A percentile compares a stretch with the other conserved stretches of the same genome.
Evolutionary conservation across 225 moss, liverwort and hornwort species (phyloP).

Genomic region (Marchantia paleacea): DNA sequence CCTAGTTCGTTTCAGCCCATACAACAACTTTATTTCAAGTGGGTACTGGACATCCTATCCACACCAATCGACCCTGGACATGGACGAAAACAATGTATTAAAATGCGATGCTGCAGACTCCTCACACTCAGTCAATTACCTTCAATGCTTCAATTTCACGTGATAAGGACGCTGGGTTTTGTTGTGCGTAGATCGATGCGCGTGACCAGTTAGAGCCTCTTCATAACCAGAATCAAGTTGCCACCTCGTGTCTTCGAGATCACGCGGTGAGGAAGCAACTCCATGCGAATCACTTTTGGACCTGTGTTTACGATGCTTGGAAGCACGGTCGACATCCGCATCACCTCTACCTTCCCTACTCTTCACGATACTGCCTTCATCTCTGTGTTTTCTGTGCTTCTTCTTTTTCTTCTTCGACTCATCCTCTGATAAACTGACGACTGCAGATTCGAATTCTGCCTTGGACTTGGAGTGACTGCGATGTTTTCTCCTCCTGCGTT

Average conservation of each 20-base stretch:
- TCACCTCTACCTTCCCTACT: constrained; percentile 47
- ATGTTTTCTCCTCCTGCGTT: constrained; percentile 61
- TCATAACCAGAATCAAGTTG: constrained; percentile 38
- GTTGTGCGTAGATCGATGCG: constrained; percentile 27
- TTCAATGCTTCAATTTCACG: constrained; percentile 32
- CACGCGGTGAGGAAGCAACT: constrained; percentile 7
- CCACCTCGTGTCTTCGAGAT: constrained; percentile 41
- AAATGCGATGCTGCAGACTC: background rate
- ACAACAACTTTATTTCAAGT: background rate
- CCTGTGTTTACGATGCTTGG: constrained; percentile 41
- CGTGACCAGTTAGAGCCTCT: constrained; percentile 16
- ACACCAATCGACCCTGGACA: background rate
- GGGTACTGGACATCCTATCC: background rate
- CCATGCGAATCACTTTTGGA: constrained; percentile 27
- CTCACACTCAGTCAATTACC: background rate
- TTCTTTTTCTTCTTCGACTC: constrained; percentile 66
- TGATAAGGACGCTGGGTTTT: constrained; percentile 32
- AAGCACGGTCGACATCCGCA: constrained; percentile 21
- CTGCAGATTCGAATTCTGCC: constrained; percentile 54
- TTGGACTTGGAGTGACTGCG: constrained; percentile 80
- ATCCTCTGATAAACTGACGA: constrained; percentile 62
- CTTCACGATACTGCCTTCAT: constrained; percentile 46
- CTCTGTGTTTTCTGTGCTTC: constrained; percentile 73
- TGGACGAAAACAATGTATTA: background rate
- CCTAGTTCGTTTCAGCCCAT: no score